phyloP scores from a whole-genome alignment of 805 yeast genomes.

The Saturnispora quitensis region DNA sequence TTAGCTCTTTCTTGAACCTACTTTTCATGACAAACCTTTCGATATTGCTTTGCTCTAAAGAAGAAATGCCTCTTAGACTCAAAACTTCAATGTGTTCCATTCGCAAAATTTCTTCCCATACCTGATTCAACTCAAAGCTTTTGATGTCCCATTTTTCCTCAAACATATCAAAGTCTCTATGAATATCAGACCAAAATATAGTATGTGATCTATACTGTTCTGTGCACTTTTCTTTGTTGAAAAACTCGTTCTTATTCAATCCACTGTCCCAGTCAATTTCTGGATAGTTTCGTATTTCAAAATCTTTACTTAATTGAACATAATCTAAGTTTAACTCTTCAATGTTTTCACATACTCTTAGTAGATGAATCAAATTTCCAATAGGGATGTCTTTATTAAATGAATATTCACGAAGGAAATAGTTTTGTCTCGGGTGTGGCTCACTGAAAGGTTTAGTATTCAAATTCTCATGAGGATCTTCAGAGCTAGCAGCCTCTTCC shows the following conservation, averaged over 20 bases:
- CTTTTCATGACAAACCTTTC: constrained; percentile 12
- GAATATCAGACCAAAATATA: constrained; percentile 25
- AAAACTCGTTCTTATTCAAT: constrained; percentile 16
- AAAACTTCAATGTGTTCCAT: constrained; percentile 15
- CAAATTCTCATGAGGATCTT: not conserved
- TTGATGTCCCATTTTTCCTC: constrained; percentile 3
- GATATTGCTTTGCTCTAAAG: constrained; percentile 27
- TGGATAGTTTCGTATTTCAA: constrained; percentile 36
- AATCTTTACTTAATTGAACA: constrained; percentile 59
- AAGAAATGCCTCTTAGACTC: constrained; percentile 27
- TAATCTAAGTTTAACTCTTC: constrained; percentile 47
- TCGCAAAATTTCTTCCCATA: constrained; percentile 21
- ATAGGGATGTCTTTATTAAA: constrained; percentile 69
- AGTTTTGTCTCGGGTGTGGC: constrained; percentile 53
- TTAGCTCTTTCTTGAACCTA: constrained; percentile 14
- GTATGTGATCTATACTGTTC: constrained; percentile 12
- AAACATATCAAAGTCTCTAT: constrained; percentile 26
- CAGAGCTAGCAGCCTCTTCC: not conserved
- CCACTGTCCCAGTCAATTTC: constrained; percentile 28
- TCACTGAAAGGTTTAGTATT: constrained; percentile 26
- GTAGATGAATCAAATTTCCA: constrained; percentile 62
- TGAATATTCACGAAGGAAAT: constrained; percentile 53
- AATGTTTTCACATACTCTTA: constrained; percentile 60
- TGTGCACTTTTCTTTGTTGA: constrained; percentile 6
- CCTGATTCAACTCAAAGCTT: constrained; percentile 36